phyloP scores from a whole-genome alignment of 441 rosid species.

The Theobroma grandiflorum region DNA sequence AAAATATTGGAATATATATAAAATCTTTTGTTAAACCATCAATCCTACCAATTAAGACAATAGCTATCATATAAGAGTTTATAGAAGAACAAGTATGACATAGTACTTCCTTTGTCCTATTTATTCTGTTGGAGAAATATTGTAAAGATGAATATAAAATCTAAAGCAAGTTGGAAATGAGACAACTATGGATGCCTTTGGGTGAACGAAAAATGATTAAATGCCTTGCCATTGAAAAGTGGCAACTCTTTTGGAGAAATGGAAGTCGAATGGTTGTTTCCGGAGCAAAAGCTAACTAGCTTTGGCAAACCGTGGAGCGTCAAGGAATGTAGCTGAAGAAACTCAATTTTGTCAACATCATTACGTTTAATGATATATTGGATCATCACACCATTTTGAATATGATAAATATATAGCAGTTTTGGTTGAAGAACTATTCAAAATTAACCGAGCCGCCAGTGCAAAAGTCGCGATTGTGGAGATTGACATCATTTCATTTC shows the following conservation, averaged over 20 bases:
- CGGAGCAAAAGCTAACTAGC: slow-evolving; percentile 22
- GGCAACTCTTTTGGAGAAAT: not conserved
- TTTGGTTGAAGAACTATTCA: too few species aligned
- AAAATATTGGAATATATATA: too few species aligned
- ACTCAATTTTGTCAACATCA: not conserved
- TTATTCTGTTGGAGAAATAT: too few species aligned
- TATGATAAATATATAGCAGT: not conserved
- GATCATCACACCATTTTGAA: not conserved
- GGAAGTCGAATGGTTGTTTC: not conserved
- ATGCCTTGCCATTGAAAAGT: slow-evolving; percentile 20
- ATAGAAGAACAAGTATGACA: too few species aligned
- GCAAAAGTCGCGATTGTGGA: too few species aligned
- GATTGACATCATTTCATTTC: too few species aligned
- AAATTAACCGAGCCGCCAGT: too few species aligned
- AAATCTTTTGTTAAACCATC: too few species aligned
- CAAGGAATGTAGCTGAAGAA: slow-evolving; percentile 11
- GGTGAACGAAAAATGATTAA: not conserved
- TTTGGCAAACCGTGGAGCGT: not conserved
- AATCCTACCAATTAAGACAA: too few species aligned
- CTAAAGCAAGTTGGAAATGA: not conserved
- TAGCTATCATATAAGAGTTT: too few species aligned
- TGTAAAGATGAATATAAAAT: not conserved
- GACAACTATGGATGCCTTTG: not conserved
- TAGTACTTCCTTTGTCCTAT: too few species aligned
- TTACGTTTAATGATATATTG: not conserved